A percentile compares a stretch with the other conserved stretches of the same genome.
phyloP scores from a whole-genome alignment of 352 stramenopile species.

The Thalassiosira exigua region DNA sequence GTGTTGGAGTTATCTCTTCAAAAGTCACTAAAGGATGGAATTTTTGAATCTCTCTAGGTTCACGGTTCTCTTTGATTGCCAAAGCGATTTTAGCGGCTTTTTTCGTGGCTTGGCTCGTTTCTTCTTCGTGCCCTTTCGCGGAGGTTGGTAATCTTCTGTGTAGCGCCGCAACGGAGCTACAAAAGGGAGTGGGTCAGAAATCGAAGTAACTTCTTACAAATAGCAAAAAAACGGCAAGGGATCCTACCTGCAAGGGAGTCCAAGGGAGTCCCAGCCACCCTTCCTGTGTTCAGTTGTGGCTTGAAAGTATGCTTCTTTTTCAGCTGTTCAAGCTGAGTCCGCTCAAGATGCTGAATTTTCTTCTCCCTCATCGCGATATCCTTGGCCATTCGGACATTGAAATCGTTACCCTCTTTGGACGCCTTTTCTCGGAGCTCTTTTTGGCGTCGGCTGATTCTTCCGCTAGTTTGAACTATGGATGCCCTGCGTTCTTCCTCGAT shows the following conservation, averaged over 20 bases:
- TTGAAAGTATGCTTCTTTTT: constrained; percentile 29
- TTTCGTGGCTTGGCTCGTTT: constrained; percentile 27
- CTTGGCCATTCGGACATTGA: constrained; percentile 30
- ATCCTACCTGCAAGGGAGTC: too few relatives aligned
- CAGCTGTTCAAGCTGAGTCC: neutral
- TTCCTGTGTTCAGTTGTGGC: constrained; percentile 34
- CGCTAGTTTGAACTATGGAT: constrained; percentile 9
- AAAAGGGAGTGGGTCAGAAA: too few relatives aligned
- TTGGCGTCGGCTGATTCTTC: constrained; percentile 25
- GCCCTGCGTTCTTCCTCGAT: constrained; percentile 24
- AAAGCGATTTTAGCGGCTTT: constrained; percentile 29
- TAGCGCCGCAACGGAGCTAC: constrained; percentile 15
- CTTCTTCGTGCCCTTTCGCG: constrained; percentile 20
- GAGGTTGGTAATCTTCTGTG: constrained; percentile 27
- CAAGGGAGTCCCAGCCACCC: neutral
- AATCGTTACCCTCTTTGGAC: constrained; percentile 27
- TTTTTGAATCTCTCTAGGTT: neutral
- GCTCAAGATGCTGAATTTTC: constrained; percentile 33
- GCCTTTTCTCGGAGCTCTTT: constrained; percentile 24
- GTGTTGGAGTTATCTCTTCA: too few relatives aligned
- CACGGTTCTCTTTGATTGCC: constrained; percentile 2
- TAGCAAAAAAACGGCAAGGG: too few relatives aligned
- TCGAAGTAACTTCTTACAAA: too few relatives aligned
- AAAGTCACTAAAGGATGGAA: too few relatives aligned
- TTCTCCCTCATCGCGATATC: constrained; percentile 28